Evolutionary conservation across 768 basidiomycete species (phyloP), one percentile per base, ranked within the genome.

Genomic region (Amanita exitialis): DNA sequence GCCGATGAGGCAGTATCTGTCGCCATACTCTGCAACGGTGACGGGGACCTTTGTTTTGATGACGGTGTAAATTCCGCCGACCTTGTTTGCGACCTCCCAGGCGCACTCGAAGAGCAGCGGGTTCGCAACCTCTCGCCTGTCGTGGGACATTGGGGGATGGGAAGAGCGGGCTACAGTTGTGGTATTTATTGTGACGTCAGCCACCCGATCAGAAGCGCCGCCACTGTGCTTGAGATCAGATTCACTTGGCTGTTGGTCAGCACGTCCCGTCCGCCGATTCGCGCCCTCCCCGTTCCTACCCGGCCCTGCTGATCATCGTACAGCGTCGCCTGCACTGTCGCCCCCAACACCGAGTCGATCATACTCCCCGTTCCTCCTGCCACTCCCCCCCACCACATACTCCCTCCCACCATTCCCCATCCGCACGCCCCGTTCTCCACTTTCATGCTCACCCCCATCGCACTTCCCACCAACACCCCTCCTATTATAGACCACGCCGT

Each of bases 11-110:
- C 84, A 89, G 73, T 95, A 96, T 62, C 94, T 78, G 69, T 91
- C 89, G 61, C 90, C 93, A 70, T 86, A 98, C 69, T 98, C 96
- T 51, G 83, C 82, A 63, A 94, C 88, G 59, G 96, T 98, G 70
- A 99, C 91, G 49, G 96, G 96, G 51, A 96, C 93, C 65, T 99
- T 99, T 46, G 96, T 98, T 73, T 97, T 97, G 65, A 98, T 96
- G 71, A 99, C 95, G 57, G 95, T 97, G 77, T 97, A 97, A 69
- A 97, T 97, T 55, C 95, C 95, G 59, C 94, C 95, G 66, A 97
- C 94, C 69, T 96, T 97, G 80, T 97, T 96, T 30, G 87, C 93
- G 60, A 96, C 94, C 71, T 96, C 94, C 94, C 94, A 97, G 30
- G 93, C 93, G 65, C 86, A 90, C 64, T 96, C 93, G 62, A 96